Percentiles rank a stretch among this genome's conserved stretches.
These are phyloP conservation scores for Aspergillus clavatus DNA, from an alignment of 2,329 filamentous ascomycete species.

Conservation along the genomic window DNA sequence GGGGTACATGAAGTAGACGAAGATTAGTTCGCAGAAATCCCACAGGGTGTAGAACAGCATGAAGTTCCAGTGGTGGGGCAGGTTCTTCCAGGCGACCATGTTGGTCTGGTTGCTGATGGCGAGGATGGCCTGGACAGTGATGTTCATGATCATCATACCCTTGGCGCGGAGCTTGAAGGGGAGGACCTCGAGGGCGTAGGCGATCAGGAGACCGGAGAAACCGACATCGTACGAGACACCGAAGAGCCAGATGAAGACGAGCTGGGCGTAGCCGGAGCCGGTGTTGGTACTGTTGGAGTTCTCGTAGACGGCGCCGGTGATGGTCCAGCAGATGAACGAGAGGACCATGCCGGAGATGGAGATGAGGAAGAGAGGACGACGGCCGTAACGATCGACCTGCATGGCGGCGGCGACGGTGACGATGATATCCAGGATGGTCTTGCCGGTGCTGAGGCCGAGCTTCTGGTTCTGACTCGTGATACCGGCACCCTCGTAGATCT, in stretches of 20 bases:
- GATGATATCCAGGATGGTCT: constrained; percentile 56
- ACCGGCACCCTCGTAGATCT: constrained; percentile 58
- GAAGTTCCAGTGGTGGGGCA: constrained; percentile 21
- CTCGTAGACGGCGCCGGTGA: constrained; percentile 1
- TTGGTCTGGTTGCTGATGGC: constrained; percentile 46
- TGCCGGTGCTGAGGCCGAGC: constrained; percentile 4
- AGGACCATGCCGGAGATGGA: constrained; percentile 19
- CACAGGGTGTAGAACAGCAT: constrained; percentile 26
- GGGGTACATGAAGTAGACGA: constrained; percentile 39
- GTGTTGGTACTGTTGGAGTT: neutral
- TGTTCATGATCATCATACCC: constrained; percentile 37
- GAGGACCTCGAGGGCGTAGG: constrained; percentile 27
- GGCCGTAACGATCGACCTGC: constrained; percentile 52
- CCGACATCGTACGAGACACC: constrained; percentile 29
- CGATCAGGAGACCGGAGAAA: constrained; percentile 24
- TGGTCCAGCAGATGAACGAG: constrained; percentile 4
- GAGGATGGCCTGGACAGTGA: constrained; percentile 54
- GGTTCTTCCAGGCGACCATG: constrained; percentile 20
- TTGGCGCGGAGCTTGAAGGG: constrained; percentile 37
- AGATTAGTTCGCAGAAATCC: constrained; percentile 28
- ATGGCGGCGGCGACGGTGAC: constrained; percentile 54
- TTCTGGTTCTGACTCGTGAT: constrained; percentile 55
- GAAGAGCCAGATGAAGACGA: constrained; percentile 24
- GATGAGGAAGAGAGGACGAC: constrained; percentile 53
- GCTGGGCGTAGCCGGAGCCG: constrained; percentile 15